Evolutionary conservation across 2,329 filamentous ascomycete species (phyloP).

Genomic region (Emergomyces africanus): DNA sequence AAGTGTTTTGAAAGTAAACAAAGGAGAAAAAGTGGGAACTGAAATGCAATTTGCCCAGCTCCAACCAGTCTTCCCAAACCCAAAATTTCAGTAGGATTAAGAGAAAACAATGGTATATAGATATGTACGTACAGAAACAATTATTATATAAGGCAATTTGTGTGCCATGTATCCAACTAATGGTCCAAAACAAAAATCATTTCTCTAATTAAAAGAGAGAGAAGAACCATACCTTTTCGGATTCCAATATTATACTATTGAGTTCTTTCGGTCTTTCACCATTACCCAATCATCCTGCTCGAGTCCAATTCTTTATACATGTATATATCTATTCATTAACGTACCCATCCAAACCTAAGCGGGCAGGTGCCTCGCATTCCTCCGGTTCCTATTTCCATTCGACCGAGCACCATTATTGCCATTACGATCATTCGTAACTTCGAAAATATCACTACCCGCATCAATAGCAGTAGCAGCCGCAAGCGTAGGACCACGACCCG

Average conservation of each 20-base stretch:
- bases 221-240: not conserved
- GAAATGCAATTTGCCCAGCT: not conserved
- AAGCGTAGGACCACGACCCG: constrained; percentile 13
- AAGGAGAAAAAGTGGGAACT: not conserved
- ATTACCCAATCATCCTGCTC: not conserved
- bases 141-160: not conserved
- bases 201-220: no score
- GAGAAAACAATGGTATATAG: not conserved
- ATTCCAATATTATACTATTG: not conserved
- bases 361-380: not conserved
- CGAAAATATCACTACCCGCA: not conserved
- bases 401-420: not conserved
- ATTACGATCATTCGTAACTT: not conserved
- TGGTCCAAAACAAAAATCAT: not conserved
- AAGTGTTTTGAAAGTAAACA: not conserved
- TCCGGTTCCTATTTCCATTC: not conserved
- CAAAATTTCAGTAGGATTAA: not conserved
- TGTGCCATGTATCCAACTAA: not conserved
- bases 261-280: not conserved
- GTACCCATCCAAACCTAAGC: not conserved
- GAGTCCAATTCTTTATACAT: not conserved
- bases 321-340: not conserved
- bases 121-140: not conserved
- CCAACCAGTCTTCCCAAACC: not conserved
- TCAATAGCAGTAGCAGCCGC: not conserved